These are phyloP conservation scores for Rhizophora apiculata DNA, from an alignment of 345 rosid species.

Conservation along the genomic window DNA sequence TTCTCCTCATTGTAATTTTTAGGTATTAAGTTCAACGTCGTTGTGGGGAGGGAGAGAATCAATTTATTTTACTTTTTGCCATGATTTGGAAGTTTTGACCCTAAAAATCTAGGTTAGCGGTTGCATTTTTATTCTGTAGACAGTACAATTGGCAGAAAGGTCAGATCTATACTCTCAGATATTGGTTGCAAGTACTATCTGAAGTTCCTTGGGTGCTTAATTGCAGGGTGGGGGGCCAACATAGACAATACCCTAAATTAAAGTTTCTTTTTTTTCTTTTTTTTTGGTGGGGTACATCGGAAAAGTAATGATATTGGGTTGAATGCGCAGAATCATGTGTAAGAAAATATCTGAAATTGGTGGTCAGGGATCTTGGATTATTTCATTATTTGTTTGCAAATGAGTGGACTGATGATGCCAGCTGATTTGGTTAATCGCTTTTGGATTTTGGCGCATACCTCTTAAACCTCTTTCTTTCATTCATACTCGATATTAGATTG, in stretches of 20 bases:
- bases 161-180: background rate
- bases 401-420: background rate
- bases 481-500: background rate
- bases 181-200: constrained; percentile 8
- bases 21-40: no score
- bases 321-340: background rate
- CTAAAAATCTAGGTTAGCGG: no score
- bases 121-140: background rate
- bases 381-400: background rate
- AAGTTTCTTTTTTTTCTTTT: background rate
- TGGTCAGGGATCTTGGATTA: constrained; percentile 7
- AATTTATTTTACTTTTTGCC: no score
- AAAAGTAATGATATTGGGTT: background rate
- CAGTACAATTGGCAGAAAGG: background rate
- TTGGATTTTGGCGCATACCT: background rate
- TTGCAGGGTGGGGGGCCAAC: background rate
- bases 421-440: background rate
- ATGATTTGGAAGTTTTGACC: no score
- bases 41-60: no score
- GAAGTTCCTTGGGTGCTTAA: background rate
- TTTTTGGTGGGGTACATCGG: no score
- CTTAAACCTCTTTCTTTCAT: background rate
- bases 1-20: no score
- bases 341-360: background rate
- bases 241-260: constrained; percentile 4